These are phyloP conservation scores for Corchorus capsularis DNA, from an alignment of 345 rosid genomes.

Conservation along the genomic window DNA sequence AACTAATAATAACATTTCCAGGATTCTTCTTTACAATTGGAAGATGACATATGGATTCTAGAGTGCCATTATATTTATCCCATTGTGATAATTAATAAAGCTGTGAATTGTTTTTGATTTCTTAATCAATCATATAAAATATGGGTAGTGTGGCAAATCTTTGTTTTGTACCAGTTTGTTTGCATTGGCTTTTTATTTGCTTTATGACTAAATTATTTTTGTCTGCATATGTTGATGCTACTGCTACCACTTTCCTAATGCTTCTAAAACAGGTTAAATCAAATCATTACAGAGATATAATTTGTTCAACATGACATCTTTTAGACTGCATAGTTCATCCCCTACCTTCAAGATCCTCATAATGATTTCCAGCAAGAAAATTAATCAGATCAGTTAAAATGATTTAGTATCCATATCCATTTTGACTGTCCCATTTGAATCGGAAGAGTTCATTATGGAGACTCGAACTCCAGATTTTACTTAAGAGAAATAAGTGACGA, in stretches of 20 bases:
- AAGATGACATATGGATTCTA: constrained; percentile 7
- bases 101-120: constrained; percentile 9
- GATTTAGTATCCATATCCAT: too few relatives aligned
- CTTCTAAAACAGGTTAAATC: constrained; percentile 30
- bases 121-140: neutral
- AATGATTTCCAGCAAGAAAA: neutral
- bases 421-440: too few relatives aligned
- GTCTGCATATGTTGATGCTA: constrained; percentile 22
- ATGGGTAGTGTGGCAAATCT: constrained; percentile 11
- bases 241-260: constrained; percentile 25
- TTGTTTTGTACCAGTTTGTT: constrained; percentile 23
- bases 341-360: neutral
- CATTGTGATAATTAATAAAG: neutral
- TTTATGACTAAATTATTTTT: constrained; percentile 25
- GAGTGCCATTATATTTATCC: neutral
- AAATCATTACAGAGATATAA: constrained; percentile 19
- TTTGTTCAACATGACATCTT: constrained; percentile 10
- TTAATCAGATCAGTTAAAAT: neutral
- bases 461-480: too few relatives aligned
- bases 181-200: neutral
- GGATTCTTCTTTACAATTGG: constrained; percentile 12
- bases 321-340: neutral
- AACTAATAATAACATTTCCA: neutral
- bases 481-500: too few relatives aligned
- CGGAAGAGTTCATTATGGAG: too few relatives aligned